Base-by-base conservation (phyloP, 768 basidiomycete species). In the Sutorius australiensis region DNA sequence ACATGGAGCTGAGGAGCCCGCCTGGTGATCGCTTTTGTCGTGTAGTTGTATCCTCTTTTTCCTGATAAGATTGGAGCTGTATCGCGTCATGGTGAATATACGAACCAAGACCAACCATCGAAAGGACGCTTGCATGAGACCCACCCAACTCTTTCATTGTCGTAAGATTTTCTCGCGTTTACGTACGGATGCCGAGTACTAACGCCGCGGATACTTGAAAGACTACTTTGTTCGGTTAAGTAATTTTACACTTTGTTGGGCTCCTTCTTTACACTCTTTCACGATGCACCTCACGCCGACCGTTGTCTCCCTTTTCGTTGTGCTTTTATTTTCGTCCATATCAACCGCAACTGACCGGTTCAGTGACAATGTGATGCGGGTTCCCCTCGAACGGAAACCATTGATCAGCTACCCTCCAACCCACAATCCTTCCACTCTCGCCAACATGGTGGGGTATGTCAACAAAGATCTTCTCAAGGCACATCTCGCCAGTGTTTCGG, bases 11-110 rank as follows among this genome's bases (percentile, higher is more conserved):
- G 71, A 82, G 67, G 78, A 79, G 48, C 72, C 81, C 56, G 77
- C 77, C 50, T 88, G 89, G 77, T 89, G 72, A 78, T 77, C 37
- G 53, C 19, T 41, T 41, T 45, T 51, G 48, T 57, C 10, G 47
- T 58, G 56, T 67, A 56, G 46, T 34, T 64, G 61, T 57, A 54
- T 49, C 43, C 42, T 37, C 51, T 19, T 32, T 48, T 19, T 16
- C 21, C 13, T 3, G 48, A 43, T 64, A 7, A 54, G n/a, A 42
- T 33, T 16, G 3, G 3, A 36, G 37, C 47, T 7, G 38, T 16
- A 19, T 16, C n/a, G 27, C 14, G 14, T 8, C 2, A 3, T 30
- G 12, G 32, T 41, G 33, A 30, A 32, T 34, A 53, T n/a, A 19
- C 24, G 32, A 21, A 16, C n/a, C 9, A 17, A 28, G 9, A 19